A percentile compares a stretch with the other conserved stretches of the same genome.
Evolutionary conservation across 2,329 filamentous ascomycete species (phyloP).

Genomic region (Arthrobotrys pseudoclavata): DNA sequence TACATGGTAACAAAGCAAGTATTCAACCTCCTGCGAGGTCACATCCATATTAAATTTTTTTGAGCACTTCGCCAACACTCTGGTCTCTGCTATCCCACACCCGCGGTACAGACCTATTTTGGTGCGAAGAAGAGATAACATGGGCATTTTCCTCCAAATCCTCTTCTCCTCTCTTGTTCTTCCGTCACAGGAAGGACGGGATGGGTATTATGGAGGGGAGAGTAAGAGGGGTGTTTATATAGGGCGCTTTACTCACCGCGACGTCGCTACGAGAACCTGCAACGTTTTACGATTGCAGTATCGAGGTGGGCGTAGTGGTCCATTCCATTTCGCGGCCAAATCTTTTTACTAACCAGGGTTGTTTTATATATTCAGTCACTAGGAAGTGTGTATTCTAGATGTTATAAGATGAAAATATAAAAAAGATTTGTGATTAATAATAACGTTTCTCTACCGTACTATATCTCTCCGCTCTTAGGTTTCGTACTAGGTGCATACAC

Average conservation of each 20-base stretch:
- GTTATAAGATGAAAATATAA: background rate
- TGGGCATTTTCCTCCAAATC: conserved; percentile 62
- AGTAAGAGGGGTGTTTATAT: conserved; percentile 65
- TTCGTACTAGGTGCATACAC: background rate
- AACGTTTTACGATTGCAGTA: conserved; percentile 50
- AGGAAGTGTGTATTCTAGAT: background rate
- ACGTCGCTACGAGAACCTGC: conserved; percentile 66
- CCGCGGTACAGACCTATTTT: conserved; percentile 87
- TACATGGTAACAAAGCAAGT: conserved; percentile 36
- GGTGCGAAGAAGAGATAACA: conserved; percentile 79
- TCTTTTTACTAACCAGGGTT: conserved; percentile 11
- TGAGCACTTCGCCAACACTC: conserved; percentile 84
- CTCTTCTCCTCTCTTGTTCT: conserved; percentile 63
- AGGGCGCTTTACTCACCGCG: conserved; percentile 75
- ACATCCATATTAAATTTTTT: background rate
- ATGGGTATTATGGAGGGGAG: conserved; percentile 31
- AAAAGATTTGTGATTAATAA: background rate
- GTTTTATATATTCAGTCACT: background rate
- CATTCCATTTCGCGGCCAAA: conserved; percentile 73
- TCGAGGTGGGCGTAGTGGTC: conserved; percentile 76
- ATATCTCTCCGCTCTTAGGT: background rate
- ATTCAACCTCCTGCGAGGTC: background rate
- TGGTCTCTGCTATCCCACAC: conserved; percentile 76
- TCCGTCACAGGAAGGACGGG: conserved; percentile 22
- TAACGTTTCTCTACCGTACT: background rate